A percentile compares a stretch with the other conserved stretches of the same genome.
These are phyloP conservation scores for Ogataea neopini DNA, from an alignment of 805 yeast genomes.

Conservation along the genomic window DNA sequence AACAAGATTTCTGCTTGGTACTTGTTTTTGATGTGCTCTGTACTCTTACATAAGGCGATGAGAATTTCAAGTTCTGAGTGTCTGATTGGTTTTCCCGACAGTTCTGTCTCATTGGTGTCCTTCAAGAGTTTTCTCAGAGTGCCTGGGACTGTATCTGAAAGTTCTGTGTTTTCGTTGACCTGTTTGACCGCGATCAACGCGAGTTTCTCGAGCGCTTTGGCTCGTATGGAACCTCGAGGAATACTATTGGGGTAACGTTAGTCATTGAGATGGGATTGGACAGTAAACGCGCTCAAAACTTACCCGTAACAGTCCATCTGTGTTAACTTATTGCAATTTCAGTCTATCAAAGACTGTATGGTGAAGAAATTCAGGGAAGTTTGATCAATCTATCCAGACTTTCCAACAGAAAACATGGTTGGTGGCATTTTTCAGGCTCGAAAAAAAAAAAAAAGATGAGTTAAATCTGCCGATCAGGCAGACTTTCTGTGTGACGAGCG, in stretches of 20 bases:
- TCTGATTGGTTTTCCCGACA: slow-evolving; percentile 20
- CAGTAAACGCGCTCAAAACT: neutral
- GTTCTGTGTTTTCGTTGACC: slow-evolving; percentile 17
- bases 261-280: neutral
- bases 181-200: slow-evolving; percentile 35
- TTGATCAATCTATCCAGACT: neutral
- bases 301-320: slow-evolving; percentile 8
- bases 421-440: neutral
- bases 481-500: slow-evolving; percentile 3
- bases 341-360: neutral
- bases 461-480: neutral
- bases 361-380: neutral
- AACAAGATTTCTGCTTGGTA: slow-evolving; percentile 45
- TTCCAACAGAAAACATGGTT: slow-evolving; percentile 5
- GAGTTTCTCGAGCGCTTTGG: slow-evolving; percentile 39
- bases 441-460: neutral
- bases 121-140: slow-evolving; percentile 24
- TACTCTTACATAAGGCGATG: slow-evolving; percentile 54
- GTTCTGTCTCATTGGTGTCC: slow-evolving; percentile 18
- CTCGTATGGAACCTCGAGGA: slow-evolving; percentile 38
- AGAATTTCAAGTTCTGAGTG: slow-evolving; percentile 50
- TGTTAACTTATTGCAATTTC: neutral
- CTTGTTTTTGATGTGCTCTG: slow-evolving; percentile 36
- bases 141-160: slow-evolving; percentile 27
- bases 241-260: neutral